Evolutionary conservation across 345 rosid species (phyloP).

Genomic region (Raphanus sativus): DNA sequence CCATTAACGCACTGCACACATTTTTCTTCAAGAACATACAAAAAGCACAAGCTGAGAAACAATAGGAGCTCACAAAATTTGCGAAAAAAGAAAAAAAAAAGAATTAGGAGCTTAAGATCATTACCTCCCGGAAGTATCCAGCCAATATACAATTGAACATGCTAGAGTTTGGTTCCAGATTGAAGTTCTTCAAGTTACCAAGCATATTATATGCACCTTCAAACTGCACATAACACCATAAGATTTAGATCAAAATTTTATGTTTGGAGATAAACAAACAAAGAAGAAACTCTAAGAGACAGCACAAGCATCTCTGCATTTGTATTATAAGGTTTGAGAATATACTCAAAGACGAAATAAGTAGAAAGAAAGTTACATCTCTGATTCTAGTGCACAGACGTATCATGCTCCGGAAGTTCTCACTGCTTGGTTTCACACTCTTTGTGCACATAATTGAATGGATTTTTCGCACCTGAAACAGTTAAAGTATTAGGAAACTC

Average conservation of each 20-base stretch:
- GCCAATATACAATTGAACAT: slow-evolving; percentile 78
- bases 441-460: slow-evolving; percentile 52
- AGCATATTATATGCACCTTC: slow-evolving; percentile 74
- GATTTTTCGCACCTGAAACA: slow-evolving; percentile 60
- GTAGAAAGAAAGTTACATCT: slow-evolving; percentile 59
- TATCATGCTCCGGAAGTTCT: slow-evolving; percentile 73
- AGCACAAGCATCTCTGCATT: not conserved
- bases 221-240: slow-evolving; percentile 51
- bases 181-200: slow-evolving; percentile 54
- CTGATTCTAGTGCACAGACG: slow-evolving; percentile 61
- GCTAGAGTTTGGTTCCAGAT: slow-evolving; percentile 53
- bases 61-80: not conserved
- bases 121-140: slow-evolving; percentile 82
- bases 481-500: not conserved
- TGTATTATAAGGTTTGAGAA: slow-evolving; percentile 7
- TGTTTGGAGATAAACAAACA: slow-evolving; percentile 12
- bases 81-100: no score
- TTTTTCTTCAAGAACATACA: slow-evolving; percentile 57
- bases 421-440: slow-evolving; percentile 60
- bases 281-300: slow-evolving; percentile 6
- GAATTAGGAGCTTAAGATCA: not conserved
- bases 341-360: slow-evolving; percentile 14
- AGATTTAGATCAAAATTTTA: not conserved
- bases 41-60: not conserved
- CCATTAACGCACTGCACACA: slow-evolving; percentile 45